Conservation (phyloP, 495 filamentous ascomycete species). For the Ramalina peruviana region DNA sequence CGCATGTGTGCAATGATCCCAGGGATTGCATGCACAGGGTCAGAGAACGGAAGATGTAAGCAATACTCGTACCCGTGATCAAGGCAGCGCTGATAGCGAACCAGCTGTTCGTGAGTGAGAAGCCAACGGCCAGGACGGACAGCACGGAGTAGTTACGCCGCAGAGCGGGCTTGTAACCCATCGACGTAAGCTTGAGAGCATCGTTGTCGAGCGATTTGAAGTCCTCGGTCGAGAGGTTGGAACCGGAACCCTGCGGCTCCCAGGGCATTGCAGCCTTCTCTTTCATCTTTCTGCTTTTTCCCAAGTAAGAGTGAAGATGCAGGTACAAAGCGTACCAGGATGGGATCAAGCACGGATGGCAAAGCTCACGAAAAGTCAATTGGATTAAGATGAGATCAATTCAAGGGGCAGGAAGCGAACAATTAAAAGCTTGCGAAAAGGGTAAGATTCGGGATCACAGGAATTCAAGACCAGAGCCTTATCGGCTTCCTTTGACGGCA, state of each 20-base stretch:
- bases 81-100: slow-evolving; percentile 46
- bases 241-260: neutral
- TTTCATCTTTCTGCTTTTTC: neutral
- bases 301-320: neutral
- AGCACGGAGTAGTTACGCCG: slow-evolving; percentile 43
- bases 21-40: no score
- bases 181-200: slow-evolving; percentile 27
- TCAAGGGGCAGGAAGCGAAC: no score
- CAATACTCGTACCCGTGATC: slow-evolving; percentile 31
- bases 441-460: no score
- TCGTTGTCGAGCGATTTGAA: slow-evolving; percentile 20
- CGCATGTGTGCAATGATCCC: no score
- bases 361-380: no score
- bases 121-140: slow-evolving; percentile 44
- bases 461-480: no score
- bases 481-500: no score
- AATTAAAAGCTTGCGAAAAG: no score
- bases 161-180: slow-evolving; percentile 48
- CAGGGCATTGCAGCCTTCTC: neutral
- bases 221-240: neutral
- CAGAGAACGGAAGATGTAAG: no score
- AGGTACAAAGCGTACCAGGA: no score
- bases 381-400: no score
- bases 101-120: slow-evolving; percentile 53
- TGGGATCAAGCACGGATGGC: no score